phyloP scores from a whole-genome alignment of 2,329 filamentous ascomycete species.

The Cladophialophora exuberans region DNA sequence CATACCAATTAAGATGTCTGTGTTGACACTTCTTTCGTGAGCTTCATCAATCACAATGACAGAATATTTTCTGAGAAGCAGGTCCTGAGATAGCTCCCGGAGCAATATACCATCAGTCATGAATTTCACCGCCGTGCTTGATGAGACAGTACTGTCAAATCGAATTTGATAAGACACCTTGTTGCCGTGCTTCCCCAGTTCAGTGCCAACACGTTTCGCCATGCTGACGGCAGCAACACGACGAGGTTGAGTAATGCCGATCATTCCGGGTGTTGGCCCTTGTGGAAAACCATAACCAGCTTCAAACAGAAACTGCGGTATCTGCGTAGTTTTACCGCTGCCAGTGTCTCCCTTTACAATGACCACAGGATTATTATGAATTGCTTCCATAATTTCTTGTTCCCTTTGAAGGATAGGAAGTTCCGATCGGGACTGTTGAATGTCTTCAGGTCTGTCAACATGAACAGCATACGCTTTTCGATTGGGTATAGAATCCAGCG shows the following conservation, averaged over 20 bases:
- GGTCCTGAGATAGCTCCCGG: slow-evolving; percentile 87
- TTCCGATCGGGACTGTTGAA: slow-evolving; percentile 76
- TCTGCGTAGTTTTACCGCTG: slow-evolving; percentile 95
- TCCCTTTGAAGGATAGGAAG: slow-evolving; percentile 93
- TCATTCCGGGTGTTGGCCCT: slow-evolving; percentile 84
- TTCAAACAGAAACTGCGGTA: slow-evolving; percentile 95
- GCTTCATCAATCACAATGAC: slow-evolving; percentile 95
- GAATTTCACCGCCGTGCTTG: slow-evolving; percentile 91
- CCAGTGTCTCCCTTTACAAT: slow-evolving; percentile 94
- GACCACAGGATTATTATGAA: slow-evolving; percentile 86
- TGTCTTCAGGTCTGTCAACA: slow-evolving; percentile 69
- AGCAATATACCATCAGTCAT: slow-evolving; percentile 98
- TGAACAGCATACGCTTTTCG: slow-evolving; percentile 76
- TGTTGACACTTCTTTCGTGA: slow-evolving; percentile 96
- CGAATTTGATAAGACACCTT: slow-evolving; percentile 91
- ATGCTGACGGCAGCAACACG: slow-evolving; percentile 96
- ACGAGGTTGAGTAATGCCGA: slow-evolving; percentile 91
- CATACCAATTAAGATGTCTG: slow-evolving; percentile 97
- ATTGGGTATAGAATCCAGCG: slow-evolving; percentile 6
- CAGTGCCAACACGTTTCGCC: slow-evolving; percentile 86
- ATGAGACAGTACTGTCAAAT: slow-evolving; percentile 81
- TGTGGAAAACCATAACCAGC: slow-evolving; percentile 81
- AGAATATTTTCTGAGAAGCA: slow-evolving; percentile 86
- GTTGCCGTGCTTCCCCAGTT: slow-evolving; percentile 76
- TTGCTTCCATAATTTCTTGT: slow-evolving; percentile 96